These are phyloP conservation scores for Neofusicoccum umdonicola DNA, from an alignment of 2,329 filamentous ascomycete species.

Conservation along the genomic window DNA sequence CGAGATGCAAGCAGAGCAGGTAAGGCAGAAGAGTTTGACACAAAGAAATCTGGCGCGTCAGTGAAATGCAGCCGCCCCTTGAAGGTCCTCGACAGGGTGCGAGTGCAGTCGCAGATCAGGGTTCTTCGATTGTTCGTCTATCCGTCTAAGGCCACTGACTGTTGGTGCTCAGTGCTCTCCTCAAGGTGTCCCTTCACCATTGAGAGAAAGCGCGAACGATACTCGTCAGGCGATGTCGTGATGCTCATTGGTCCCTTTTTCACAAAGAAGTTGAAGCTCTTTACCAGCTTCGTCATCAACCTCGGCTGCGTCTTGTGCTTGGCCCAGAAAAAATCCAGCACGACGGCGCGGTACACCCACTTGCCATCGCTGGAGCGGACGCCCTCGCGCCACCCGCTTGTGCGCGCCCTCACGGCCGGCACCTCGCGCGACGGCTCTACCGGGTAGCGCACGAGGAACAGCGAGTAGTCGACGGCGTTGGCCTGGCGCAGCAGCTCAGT, in stretches of 20 bases:
- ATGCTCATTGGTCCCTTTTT: constrained; percentile 71
- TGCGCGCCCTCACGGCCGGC: constrained; percentile 25
- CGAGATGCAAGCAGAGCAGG: not conserved
- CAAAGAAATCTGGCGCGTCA: not conserved
- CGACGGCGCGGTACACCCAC: constrained; percentile 64
- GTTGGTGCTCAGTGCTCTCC: not conserved
- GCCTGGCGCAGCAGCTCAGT: constrained; percentile 60
- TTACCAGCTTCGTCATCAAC: constrained; percentile 64
- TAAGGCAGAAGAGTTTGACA: not conserved
- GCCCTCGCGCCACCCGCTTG: constrained; percentile 59
- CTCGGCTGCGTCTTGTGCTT: constrained; percentile 67
- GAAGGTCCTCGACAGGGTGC: not conserved
- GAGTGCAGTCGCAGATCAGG: not conserved
- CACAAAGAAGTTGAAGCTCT: constrained; percentile 61
- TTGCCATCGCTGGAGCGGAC: constrained; percentile 60
- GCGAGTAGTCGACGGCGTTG: constrained; percentile 72
- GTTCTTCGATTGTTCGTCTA: too few species aligned
- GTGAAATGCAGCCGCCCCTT: not conserved
- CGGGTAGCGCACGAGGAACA: constrained; percentile 65
- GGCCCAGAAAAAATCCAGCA: constrained; percentile 78
- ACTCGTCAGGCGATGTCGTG: constrained; percentile 67
- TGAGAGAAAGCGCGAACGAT: constrained; percentile 56
- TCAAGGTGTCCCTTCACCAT: constrained; percentile 48
- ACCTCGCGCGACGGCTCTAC: constrained; percentile 25
- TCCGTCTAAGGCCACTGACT: not conserved